Evolutionary conservation across 2,329 filamentous ascomycete species (phyloP), one percentile per base, ranked within the genome.

Genomic region (Hypomyces rosellus): DNA sequence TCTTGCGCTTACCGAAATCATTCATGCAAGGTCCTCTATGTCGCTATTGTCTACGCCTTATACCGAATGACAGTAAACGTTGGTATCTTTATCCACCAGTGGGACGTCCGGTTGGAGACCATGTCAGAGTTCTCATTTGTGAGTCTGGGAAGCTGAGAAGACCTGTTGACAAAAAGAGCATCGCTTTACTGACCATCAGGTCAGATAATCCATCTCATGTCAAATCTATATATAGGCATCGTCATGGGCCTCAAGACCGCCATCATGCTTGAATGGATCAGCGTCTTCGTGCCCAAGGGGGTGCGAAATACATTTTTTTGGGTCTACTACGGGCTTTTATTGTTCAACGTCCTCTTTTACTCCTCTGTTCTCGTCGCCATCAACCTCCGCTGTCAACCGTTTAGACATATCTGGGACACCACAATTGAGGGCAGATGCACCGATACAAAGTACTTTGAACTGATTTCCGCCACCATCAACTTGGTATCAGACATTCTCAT

Each of bases 361-460:
- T 30, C 57, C 5, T 37, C 52, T 1, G 50, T 52, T 15, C 48
- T 60, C 34, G 44, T 64, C 34, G 50, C 55, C 22, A 44, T 56
- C 6, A 59, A 55, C 34, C 49, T 63, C 8, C 53, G 57, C 8
- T 66, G 64, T 49, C 52, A 37, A 11, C 63, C 64, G 11, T 50
- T 56, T n/a, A 25, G 55, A 20, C 58, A 57, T 34, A 63, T 59
- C 39, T 65, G 62, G 63, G 55, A 64, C 36, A 42, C 54, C 11
- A 55, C 52, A 9, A 38, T 64, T 5, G 44, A 52, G 0, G 62
- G 61, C 5, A 55, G 36, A 3, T 66, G 63, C 43, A 47, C 58
- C 22, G 50, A 59, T n/a, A 51, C 43, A 7, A 39, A 55, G 11
- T 33, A 52, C 15, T 44, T 63, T 34, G 55, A 58, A 16, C 37